Evolutionary conservation across 2,329 filamentous ascomycete genomes (phyloP).

Genomic region (Ascocoryne sarcoides): DNA sequence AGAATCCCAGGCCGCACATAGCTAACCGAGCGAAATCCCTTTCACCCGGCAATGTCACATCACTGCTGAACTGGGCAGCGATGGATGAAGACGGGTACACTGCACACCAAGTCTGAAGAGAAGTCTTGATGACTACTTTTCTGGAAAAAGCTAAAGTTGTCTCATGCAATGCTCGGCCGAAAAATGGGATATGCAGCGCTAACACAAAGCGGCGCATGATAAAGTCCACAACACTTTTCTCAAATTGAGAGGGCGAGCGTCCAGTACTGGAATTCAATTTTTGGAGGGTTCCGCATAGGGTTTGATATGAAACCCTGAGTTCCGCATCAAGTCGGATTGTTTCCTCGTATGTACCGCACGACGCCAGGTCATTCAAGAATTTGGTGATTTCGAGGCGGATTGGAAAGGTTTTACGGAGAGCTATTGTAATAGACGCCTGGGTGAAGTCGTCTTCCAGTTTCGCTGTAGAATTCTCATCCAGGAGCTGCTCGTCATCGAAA

Average conservation of each 20-base stretch:
- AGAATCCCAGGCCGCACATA: conserved; percentile 34
- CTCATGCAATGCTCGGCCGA: conserved; percentile 32
- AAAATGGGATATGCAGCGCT: conserved; percentile 46
- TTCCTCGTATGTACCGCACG: conserved; percentile 34
- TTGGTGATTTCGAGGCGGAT: conserved; percentile 35
- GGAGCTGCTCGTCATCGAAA: conserved; percentile 41
- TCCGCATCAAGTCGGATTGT: conserved; percentile 36
- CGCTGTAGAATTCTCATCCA: conserved; percentile 24
- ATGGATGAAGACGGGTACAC: conserved; percentile 27
- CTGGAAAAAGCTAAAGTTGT: conserved; percentile 42
- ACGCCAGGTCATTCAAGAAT: conserved; percentile 36
- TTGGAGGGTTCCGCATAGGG: conserved; percentile 30
- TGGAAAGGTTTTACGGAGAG: conserved; percentile 35
- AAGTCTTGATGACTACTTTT: conserved; percentile 38
- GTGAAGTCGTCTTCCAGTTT: conserved; percentile 33
- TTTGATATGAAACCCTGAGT: conserved; percentile 36
- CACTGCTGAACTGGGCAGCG: conserved; percentile 5
- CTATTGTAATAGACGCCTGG: conserved; percentile 33
- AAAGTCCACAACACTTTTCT: conserved; percentile 39
- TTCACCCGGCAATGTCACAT: conserved; percentile 1
- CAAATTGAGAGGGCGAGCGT: conserved; percentile 30
- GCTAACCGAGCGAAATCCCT: conserved; percentile 33
- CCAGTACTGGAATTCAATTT: conserved; percentile 7
- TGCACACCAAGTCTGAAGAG: conserved; percentile 38
- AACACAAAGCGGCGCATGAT: conserved; percentile 46